Evolutionary conservation across 164 flowering plant species (phyloP).

Genomic region (Chloranthus sessilifolius): DNA sequence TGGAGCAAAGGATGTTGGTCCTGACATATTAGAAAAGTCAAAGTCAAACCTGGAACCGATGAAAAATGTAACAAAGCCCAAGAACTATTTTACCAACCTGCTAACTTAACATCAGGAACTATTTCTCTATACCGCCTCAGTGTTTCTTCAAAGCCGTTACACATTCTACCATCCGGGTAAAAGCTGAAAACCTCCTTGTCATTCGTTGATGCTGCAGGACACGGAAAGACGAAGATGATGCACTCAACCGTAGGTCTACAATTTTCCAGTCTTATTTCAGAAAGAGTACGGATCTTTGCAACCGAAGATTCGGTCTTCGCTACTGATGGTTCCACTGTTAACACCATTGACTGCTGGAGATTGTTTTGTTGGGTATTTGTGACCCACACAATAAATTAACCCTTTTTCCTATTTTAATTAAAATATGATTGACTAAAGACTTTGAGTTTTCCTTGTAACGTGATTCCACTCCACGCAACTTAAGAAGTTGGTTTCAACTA

Average conservation of each 20-base stretch:
- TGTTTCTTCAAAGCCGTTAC: constrained; percentile 58
- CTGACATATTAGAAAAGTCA: constrained; percentile 14
- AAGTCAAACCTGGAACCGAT: neutral
- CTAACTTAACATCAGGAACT: constrained; percentile 48
- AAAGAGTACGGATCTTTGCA: no score
- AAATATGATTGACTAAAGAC: no score
- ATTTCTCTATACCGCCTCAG: constrained; percentile 46
- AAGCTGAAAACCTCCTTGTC: constrained; percentile 68
- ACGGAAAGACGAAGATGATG: neutral
- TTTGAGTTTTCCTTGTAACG: no score
- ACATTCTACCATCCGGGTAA: constrained; percentile 31
- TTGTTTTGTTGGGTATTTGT: no score
- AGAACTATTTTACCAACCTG: constrained; percentile 31
- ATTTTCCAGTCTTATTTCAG: no score
- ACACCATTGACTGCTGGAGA: neutral
- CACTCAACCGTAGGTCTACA: no score
- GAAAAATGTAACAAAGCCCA: neutral
- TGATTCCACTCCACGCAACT: no score
- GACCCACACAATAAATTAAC: no score
- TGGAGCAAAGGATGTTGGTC: constrained; percentile 51
- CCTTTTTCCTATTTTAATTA: no score
- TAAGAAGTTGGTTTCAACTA: no score
- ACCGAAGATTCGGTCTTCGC: no score
- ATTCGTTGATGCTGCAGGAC: constrained; percentile 53
- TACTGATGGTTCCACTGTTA: no score